phyloP scores from a whole-genome alignment of 768 basidiomycete species.

The Trametes villosa region DNA sequence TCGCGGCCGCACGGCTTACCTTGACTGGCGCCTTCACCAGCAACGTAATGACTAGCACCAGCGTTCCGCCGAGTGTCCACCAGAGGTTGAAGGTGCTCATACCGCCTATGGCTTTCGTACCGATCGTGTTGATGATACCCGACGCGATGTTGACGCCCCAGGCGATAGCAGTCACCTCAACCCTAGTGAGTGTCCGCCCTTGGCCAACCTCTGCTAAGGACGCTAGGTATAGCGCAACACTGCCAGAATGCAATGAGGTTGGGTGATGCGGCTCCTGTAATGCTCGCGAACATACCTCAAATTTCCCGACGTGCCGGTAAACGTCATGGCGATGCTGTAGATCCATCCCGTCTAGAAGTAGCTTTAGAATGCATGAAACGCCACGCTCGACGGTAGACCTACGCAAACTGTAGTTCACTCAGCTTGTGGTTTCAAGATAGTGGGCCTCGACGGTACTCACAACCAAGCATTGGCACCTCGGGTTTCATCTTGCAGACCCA shows the following conservation, averaged over 20 bases:
- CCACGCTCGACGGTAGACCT: not conserved
- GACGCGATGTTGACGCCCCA: constrained; percentile 62
- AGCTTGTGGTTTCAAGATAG: not conserved
- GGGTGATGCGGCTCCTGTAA: too few species aligned
- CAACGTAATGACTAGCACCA: constrained; percentile 60
- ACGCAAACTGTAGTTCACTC: constrained; percentile 19
- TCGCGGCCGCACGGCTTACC: constrained; percentile 41
- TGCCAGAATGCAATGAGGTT: constrained; percentile 23
- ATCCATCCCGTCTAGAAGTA: constrained; percentile 64
- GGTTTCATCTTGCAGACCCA: constrained; percentile 69
- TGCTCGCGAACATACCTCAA: constrained; percentile 44
- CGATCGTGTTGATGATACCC: constrained; percentile 58
- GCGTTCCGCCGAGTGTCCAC: constrained; percentile 64
- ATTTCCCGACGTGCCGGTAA: constrained; percentile 64
- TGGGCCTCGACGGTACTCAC: constrained; percentile 35
- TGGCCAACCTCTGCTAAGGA: constrained; percentile 55
- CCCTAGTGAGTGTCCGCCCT: constrained; percentile 46
- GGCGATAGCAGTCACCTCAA: constrained; percentile 57
- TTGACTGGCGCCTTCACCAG: constrained; percentile 59
- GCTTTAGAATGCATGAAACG: constrained; percentile 24
- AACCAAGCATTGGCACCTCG: constrained; percentile 54
- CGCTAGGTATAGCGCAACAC: constrained; percentile 58
- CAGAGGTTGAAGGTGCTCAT: constrained; percentile 61
- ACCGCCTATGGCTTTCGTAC: constrained; percentile 58
- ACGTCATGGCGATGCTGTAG: constrained; percentile 62